Evolutionary conservation across 352 stramenopile genomes (phyloP), one percentile per base, ranked within the genome.

Genomic region (Globisporangium rhizosaccharum): DNA sequence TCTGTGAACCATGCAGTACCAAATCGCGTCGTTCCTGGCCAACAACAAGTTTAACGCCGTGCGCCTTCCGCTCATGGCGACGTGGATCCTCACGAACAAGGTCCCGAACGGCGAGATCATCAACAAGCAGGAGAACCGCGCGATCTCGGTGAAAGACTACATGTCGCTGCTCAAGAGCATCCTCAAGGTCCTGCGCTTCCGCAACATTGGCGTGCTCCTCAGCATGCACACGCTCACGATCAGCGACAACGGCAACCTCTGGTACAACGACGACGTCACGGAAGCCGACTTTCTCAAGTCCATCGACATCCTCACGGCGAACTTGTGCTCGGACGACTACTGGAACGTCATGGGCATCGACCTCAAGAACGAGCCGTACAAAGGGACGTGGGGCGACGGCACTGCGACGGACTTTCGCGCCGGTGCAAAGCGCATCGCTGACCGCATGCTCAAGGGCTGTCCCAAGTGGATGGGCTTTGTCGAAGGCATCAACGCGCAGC

Each of bases 31-130:
- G n/a, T 92, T 90, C 57, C 59, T 92, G 26, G 51, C 76, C 0
- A 51, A 71, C 45, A 87, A 91, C 77, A 87, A 90, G 23, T 91
- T 87, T 62, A 91, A 91, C 46, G 70, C 75, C n/a, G 75, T 91
- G 11, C 79, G 82, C 0, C 53, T 92, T 12, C 82, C 82, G 10
- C 72, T 92, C 18, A 88, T 84, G 66, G 72, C 68, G 9, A 52
- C 68, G 20, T 82, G 66, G 65, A 79, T 92, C 47, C 58, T 92
- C 18, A 74, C 68, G 2, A 88, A 92, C 61, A 73, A 72, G n/a
- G 58, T 72, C 12, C 79, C 79, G 15, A 72, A 76, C 60, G 56
- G 46, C 11, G 63, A 51, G n/a, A 61, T 85, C 33, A 79, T 85
- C 42, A 84, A 84, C 56, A 70, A 60, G 9, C 64, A 77, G 12